Evolutionary conservation across 805 yeast genomes (phyloP).

Genomic region (Cephaloascus fragrans): DNA sequence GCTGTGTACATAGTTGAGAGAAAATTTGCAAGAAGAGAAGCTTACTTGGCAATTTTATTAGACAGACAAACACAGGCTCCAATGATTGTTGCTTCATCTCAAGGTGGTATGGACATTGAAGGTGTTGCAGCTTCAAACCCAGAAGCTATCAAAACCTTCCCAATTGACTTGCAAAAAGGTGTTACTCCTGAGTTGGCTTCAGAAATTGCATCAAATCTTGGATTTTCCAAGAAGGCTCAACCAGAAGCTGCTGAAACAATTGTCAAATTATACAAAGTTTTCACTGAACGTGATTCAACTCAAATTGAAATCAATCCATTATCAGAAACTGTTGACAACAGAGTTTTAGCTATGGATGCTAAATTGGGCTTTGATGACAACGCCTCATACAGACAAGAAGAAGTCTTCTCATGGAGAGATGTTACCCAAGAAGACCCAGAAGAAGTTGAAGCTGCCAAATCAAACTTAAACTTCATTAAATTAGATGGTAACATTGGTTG

Average conservation of each 20-base stretch:
- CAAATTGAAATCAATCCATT: conserved; percentile 98
- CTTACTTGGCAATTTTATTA: conserved; percentile 88
- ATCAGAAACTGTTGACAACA: conserved; percentile 83
- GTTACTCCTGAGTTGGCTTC: conserved; percentile 69
- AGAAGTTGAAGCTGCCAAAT: conserved; percentile 86
- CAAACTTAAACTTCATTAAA: conserved; percentile 91
- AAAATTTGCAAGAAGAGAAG: conserved; percentile 89
- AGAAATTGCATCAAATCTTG: conserved; percentile 70
- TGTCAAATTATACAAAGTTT: conserved; percentile 80
- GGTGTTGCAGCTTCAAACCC: conserved; percentile 94
- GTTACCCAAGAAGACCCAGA: conserved; percentile 95
- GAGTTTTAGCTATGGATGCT: conserved; percentile 97
- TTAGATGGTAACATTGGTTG: conserved; percentile 98
- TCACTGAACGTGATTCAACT: conserved; percentile 88
- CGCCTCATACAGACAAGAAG: conserved; percentile 90
- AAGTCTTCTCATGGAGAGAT: conserved; percentile 95
- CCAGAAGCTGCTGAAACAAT: conserved; percentile 84
- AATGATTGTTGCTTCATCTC: conserved; percentile 88
- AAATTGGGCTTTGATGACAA: conserved; percentile 97
- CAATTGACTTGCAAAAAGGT: conserved; percentile 69
- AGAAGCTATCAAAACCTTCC: conserved; percentile 81
- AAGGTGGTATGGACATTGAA: conserved; percentile 99
- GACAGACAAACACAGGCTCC: conserved; percentile 90
- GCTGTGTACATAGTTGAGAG: conserved; percentile 95
- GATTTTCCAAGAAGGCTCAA: conserved; percentile 68